Base-by-base conservation (phyloP, 108 stramenopile genomes). In the Cyclotella distinguenda region DNA sequence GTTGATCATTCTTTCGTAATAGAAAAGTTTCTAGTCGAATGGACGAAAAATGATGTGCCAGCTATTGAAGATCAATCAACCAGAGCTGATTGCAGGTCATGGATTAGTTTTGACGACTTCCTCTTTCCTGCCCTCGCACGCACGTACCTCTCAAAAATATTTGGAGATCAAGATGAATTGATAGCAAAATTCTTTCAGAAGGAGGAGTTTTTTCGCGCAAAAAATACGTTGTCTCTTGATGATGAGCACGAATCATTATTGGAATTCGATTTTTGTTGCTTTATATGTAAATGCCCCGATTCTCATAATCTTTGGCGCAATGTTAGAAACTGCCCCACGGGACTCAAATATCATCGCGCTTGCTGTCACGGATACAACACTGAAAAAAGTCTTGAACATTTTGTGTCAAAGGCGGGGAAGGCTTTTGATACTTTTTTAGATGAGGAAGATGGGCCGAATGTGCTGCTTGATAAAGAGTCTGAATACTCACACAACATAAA, bases 211-310 rank as follows among this genome's bases (percentile, higher is more conserved):
- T n/a, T n/a, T n/a, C n/a, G n/a, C n/a, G n/a, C n/a, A n/a, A n/a
- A n/a, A n/a, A n/a, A n/a, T n/a, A n/a, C n/a, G n/a, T n/a, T n/a
- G n/a, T 33, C 28, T n/a, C 18, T 57, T 13, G 28, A 25, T 40
- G 34, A 34, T 31, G 62, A 57, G 26, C 40, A 46, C 1, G 67
- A 60, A 23, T 36, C 48, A 19, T 32, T 11, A 25, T 38, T 52
- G 3, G 42, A 27, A 4, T 33, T 57, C 10, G 70, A 72, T 33
- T 72, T 72, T 46, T 72, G 70, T 42, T 72, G 70, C 55, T 72
- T 55, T 22, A 6, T 64, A 13, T 72, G 70, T 50, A 56, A 72
- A 35, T 72, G 70, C 21, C 26, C 15, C 2, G 21, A 18, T 31
- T 25, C 43, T 36, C 25, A 58, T 32, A 30, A 45, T 30, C 23